Evolutionary conservation across 2,329 filamentous ascomycete genomes (phyloP), one percentile per base, ranked within the genome.

Genomic region (Sclerotinia subarctica): DNA sequence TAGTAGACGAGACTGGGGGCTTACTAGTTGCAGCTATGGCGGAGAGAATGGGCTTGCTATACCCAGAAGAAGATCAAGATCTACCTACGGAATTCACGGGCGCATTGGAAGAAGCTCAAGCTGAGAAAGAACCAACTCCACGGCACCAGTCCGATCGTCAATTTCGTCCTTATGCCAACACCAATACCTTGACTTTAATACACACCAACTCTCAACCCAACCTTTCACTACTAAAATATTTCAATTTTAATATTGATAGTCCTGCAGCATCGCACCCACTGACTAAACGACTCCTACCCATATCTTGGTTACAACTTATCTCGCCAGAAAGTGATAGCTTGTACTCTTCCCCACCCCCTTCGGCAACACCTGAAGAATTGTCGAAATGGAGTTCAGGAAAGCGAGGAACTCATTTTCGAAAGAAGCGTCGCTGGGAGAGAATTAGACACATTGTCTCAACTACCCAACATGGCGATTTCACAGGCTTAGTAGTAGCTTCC

Each of bases 221-320:
- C 77, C 86, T 98, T 69, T 89, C 89, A 24, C 85, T 95, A 60
- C 85, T 99, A 26, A 92, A 92, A 77, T 96, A 97, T 82, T 98
- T 96, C 80, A 88, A 88, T 78, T 98, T 89, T 80, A 93, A 96
- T 79, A 82, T 85, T 72, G 85, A 86, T 69, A 87, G 87, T 70
- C 87, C 70, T 7, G 52, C 57, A 38, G 51, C 65, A 21, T 65
- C 69, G 38, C 95, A 98, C 77, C 94, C 95, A 0, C 86, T 99
- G 15, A 86, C 90, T 78, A 89, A 86, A 21, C 90, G 95, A 77
- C 86, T 99, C 64, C 90, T 94, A 74, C 87, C 90, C 6, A 82
- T 98, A 42, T 94, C 92, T 38, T 99, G 94, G 94, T 86, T 99
- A 2, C 94, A 98, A 79, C 86, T 99, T 6, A 81, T 97, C 21